Base-by-base conservation (phyloP, 192 early-diverging fungal species). In the Umbelopsis ramanniana region DNA sequence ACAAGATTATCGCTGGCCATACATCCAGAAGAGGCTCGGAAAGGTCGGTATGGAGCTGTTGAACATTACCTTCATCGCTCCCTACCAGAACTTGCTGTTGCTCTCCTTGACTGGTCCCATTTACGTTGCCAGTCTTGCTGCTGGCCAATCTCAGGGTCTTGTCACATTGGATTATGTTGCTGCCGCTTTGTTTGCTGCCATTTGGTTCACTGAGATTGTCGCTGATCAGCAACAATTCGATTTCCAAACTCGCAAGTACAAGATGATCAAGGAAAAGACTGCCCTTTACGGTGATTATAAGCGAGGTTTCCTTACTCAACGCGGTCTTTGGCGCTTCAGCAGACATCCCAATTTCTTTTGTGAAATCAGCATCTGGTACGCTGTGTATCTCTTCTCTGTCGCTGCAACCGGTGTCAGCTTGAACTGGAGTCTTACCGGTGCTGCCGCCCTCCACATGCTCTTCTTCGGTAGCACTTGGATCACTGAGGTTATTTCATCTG, bases 331-430 rank as follows among this genome's bases (percentile, higher is more conserved):
- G 75, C 66, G 76, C 17, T 93, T 82, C 72, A 87, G 83, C 33
- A 84, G 96, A 21, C 96, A 98, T 70, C 91, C 94, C 50, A 95
- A 96, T 78, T 93, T 93, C 74, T 91, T 93, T 66, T 89, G 88
- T 74, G 96, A 96, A 71, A 86, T 87, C 72, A 76, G 77, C 21
- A 82, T 91, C 48, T 93, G 91, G 92, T 82, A 81, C 85, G 67
- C 79, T 3, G 52, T 90, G 14, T 90, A 91, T 52, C 71, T 88
- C 45, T 89, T 82, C 73, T 75, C 84, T 6, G 85, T 93, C 10
- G 81, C 85, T 2, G 76, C 91, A 19, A 47, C 67, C 48, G 69
- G 17, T 72, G 47, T 69, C 67, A 74, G 67, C 55, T n/a, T 79
- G 60, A 86, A 81, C 69, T 88, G 83, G 60, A 67, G 79, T 57